Base-by-base conservation (phyloP, 2,329 filamentous ascomycete species). In the Calonectria leucothoes region DNA sequence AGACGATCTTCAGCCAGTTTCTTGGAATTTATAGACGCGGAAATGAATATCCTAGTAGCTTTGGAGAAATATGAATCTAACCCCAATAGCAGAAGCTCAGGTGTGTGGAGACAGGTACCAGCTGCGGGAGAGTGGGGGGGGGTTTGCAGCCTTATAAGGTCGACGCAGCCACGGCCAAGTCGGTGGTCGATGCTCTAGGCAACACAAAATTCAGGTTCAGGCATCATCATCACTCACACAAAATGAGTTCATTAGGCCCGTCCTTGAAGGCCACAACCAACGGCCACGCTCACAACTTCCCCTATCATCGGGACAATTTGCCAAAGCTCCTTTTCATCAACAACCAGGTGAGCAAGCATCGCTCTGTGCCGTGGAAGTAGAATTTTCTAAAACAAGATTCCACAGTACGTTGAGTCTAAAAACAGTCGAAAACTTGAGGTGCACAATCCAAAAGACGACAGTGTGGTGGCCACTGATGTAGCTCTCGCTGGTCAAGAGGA, bases 391-490 rank as follows among this genome's bases (percentile, higher is more conserved):
- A 42, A 42, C 6, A 15, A 17, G 5, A 48, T 33, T 27, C 7
- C 11, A 17, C 23, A 86, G 77, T 82, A 86, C 69, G 81, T 85
- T 69, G 85, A 86, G 66, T 86, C 85, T 11, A 85, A 86, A 69
- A 85, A 81, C 76, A 71, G 81, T 33, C 86, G 87, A 77, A 89
- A 86, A 66, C 83, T 90, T 45, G 82, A 85, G n/a, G 80, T 89
- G 6, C 81, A 84, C 81, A 89, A 87, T 74, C 89, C 89, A 12
- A 86, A 84, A 64, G 86, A 90, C 77, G 86, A 85, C 66, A 85
- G 85, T 3, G 78, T 89, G 12, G 84, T 91, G 2, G 85, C 87
- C n/a, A 83, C 88, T 71, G 85, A 89, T 52, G 85, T 90, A 17
- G 81, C 82, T 11, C 76, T 87, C 6, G 86, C 86, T n/a, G 86